phyloP scores from a whole-genome alignment of 768 basidiomycete genomes.

The Leccinum disarticulatum region DNA sequence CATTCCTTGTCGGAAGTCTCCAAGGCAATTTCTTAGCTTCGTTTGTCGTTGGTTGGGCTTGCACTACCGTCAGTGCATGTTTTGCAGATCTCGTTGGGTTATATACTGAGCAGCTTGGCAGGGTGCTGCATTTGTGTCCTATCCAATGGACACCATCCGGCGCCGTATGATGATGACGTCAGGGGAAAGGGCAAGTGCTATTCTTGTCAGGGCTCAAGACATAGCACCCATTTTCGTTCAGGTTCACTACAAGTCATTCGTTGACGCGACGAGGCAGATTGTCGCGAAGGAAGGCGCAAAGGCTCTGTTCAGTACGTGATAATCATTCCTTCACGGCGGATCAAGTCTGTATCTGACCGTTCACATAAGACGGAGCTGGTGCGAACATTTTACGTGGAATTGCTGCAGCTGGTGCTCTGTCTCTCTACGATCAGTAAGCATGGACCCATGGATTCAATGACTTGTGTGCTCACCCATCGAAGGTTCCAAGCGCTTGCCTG shows the following conservation, averaged over 20 bases:
- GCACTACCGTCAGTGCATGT: constrained; percentile 36
- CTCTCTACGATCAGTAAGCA: constrained; percentile 58
- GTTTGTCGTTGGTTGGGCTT: constrained; percentile 42
- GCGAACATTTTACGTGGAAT: constrained; percentile 56
- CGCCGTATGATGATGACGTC: constrained; percentile 51
- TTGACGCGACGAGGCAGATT: constrained; percentile 42
- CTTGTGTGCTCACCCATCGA: background rate
- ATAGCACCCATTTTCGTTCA: constrained; percentile 4
- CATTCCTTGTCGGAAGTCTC: constrained; percentile 39
- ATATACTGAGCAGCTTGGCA: constrained; percentile 11
- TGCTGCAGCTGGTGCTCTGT: constrained; percentile 52
- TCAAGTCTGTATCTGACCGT: background rate
- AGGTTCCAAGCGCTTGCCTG: constrained; percentile 53
- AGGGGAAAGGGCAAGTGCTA: constrained; percentile 31
- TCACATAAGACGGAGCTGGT: constrained; percentile 54
- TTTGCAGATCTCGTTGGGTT: background rate
- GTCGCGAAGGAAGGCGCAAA: constrained; percentile 40
- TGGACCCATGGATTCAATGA: background rate
- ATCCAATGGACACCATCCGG: constrained; percentile 45
- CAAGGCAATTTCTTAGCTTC: constrained; percentile 41
- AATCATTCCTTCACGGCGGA: background rate
- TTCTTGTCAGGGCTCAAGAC: background rate
- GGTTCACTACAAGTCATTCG: constrained; percentile 40
- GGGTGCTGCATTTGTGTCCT: constrained; percentile 40
- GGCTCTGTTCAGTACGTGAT: constrained; percentile 37